Base-by-base conservation (phyloP, 805 yeast genomes). In the Komagataella pastoris region DNA sequence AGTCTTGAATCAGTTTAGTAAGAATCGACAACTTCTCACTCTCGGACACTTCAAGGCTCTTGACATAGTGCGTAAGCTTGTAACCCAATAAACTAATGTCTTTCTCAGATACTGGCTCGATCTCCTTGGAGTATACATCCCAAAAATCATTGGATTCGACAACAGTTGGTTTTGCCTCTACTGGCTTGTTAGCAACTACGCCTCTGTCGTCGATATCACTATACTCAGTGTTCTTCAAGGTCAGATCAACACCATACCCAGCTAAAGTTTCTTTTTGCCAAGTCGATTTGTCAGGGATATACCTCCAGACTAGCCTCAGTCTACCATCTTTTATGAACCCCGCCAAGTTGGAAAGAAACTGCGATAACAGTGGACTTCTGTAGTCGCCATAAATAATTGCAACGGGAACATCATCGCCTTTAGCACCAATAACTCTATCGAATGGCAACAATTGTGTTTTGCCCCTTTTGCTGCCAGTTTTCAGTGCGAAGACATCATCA, bases 401-500 rank as follows among this genome's bases (percentile, higher is more conserved):
- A 46, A 80, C 52, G 0, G 93, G 91, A 19, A 76, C 73, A 2
- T 65, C 60, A 3, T 60, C 61, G 2, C 54, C 48, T 30, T 10
- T 12, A 30, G 12, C 40, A 0, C 95, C 95, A 49, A 87, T 71
- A 0, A 84, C 68, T 52, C 88, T 71, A 59, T 91, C 97, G 54
- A 77, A 75, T 0, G 79, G 70, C 3, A 67, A 47, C 14, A 67
- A 24, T 5, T 57, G 47, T 1, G 64, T 59, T 3, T 55, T 56
- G 1, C 53, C 56, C 6, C 49, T 49, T 5, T 61, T 57, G n/a
- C 68, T 66, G 23, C 70, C 69, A 0, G 88, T 77, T 62, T 84
- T 83, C 52, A 93, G 70, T 2, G 97, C 95, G 63, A 79, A 93
- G 1, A 88, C 75, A 53, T 85, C 95, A 52, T 79, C 86, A 2